Base-by-base conservation (phyloP, 176 grass and related monocot genomes). In the Avena eriantha region DNA sequence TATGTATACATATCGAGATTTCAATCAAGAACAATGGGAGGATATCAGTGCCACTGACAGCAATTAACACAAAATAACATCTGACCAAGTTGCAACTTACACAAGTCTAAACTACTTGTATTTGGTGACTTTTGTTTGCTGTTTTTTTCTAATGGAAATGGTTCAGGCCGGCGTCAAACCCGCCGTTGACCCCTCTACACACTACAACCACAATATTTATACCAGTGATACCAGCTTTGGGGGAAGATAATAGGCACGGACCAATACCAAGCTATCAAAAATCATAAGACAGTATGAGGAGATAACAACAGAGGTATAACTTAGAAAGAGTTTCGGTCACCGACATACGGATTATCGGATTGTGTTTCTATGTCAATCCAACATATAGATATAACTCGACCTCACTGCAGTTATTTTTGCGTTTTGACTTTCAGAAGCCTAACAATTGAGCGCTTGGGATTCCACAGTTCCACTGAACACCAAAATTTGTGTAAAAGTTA, bases 201-300 rank as follows among this genome's bases (percentile, higher is more conserved):
- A 41, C 36, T 41, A 41, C 36, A 66, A 23, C 45, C 21, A 26
- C 31, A 64, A 64, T 65, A 46, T 80, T 8, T 64, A 43, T 41
- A 41, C 36, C 36, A 41, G 36, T 41, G 31, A 43, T 4, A 35
- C 26, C 5, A 73, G 11, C 66, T 26, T 39, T 71, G 29, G 46
- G 11, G 13, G 53, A 79, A 89, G 11, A 64, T 55, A 76, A 16
- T 7, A n/a, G 47, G 15, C 22, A 8, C 33, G 70, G 2, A 36
- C 7, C 45, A 57, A 15, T 36, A 73, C 17, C 13, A 66, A 56
- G 35, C 77, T 76, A 89, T 26, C 43, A 53, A 84, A 84, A 79
- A 72, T 12, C 4, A 46, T 71, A 31, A 71, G 17, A 84, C 11
- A 5, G 17, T 24, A 14, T 45, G 41, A 3, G 3, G 31, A 51